Evolutionary conservation across 2,329 filamentous ascomycete genomes (phyloP).

Genomic region (Alternaria burnsii): DNA sequence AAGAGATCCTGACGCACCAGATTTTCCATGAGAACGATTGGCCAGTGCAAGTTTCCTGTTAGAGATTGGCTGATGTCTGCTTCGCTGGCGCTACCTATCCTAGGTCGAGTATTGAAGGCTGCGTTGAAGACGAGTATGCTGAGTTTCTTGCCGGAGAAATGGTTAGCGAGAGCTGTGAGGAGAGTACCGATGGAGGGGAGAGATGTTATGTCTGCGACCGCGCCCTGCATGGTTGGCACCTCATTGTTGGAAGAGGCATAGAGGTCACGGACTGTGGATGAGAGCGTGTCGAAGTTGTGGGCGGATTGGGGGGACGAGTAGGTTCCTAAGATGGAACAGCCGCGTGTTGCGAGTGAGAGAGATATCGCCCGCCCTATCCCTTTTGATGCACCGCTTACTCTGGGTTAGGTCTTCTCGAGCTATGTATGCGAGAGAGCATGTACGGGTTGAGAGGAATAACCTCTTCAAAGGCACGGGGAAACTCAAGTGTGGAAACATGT

Average conservation of each 20-base stretch:
- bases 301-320: slow-evolving; percentile 36
- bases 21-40: slow-evolving; percentile 31
- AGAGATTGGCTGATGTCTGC: slow-evolving; percentile 26
- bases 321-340: slow-evolving; percentile 42
- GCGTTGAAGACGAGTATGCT: slow-evolving; percentile 42
- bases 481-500: background rate
- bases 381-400: slow-evolving; percentile 36
- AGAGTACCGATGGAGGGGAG: slow-evolving; percentile 23
- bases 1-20: slow-evolving; percentile 14
- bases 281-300: slow-evolving; percentile 36
- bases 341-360: slow-evolving; percentile 40
- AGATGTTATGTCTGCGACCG: slow-evolving; percentile 34
- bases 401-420: background rate
- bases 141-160: slow-evolving; percentile 26
- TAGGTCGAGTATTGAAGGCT: slow-evolving; percentile 9
- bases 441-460: background rate
- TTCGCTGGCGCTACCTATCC: slow-evolving; percentile 15
- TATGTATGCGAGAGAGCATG: no score
- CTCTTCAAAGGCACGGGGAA: no score
- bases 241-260: slow-evolving; percentile 14
- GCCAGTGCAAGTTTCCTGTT: slow-evolving; percentile 12
- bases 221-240: slow-evolving; percentile 27
- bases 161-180: slow-evolving; percentile 12
- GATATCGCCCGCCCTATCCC: slow-evolving; percentile 43
- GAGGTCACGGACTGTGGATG: slow-evolving; percentile 26